These are phyloP conservation scores for Microsporum ferrugineum DNA, from an alignment of 2,329 filamentous ascomycete genomes.

Conservation along the genomic window DNA sequence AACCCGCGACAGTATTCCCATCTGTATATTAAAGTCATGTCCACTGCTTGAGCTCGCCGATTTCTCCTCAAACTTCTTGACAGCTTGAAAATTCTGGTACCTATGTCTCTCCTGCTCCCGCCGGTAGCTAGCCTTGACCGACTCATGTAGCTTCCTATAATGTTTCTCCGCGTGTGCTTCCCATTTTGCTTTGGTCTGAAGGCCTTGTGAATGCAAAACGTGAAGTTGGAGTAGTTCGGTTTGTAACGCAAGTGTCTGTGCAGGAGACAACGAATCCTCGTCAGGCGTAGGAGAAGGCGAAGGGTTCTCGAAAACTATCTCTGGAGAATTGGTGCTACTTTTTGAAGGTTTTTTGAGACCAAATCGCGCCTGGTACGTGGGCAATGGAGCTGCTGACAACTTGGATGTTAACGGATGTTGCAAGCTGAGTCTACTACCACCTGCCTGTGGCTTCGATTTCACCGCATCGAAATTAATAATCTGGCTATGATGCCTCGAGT, in stretches of 20 bases:
- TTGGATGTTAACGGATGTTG: conserved; percentile 12
- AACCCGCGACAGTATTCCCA: conserved; percentile 30
- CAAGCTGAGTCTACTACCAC: conserved; percentile 5
- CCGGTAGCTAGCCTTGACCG: conserved; percentile 26
- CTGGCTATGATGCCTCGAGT: conserved; percentile 30
- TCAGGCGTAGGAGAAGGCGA: conserved; percentile 10
- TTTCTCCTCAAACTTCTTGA: conserved; percentile 26
- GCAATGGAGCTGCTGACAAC: conserved; percentile 23
- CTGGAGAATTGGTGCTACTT: conserved; percentile 13
- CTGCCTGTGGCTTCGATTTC: conserved; percentile 7
- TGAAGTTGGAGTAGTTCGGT: conserved; percentile 36
- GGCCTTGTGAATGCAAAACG: conserved; percentile 26
- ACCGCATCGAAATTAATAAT: conserved; percentile 16
- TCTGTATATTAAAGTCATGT: conserved; percentile 26
- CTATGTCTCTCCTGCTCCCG: conserved; percentile 26
- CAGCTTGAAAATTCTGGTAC: conserved; percentile 26
- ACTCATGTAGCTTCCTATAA: conserved; percentile 26
- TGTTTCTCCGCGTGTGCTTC: conserved; percentile 21
- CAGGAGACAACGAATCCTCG: conserved; percentile 22
- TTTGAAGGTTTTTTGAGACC: conserved; percentile 29
- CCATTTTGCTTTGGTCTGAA: conserved; percentile 24
- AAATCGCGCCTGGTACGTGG: conserved; percentile 29
- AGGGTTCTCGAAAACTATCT: conserved; percentile 9
- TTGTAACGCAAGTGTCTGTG: conserved; percentile 27
- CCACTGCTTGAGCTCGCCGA: conserved; percentile 19